These are phyloP conservation scores for Penicillium griseofulvum DNA, from an alignment of 2,329 filamentous ascomycete genomes.

Conservation along the genomic window DNA sequence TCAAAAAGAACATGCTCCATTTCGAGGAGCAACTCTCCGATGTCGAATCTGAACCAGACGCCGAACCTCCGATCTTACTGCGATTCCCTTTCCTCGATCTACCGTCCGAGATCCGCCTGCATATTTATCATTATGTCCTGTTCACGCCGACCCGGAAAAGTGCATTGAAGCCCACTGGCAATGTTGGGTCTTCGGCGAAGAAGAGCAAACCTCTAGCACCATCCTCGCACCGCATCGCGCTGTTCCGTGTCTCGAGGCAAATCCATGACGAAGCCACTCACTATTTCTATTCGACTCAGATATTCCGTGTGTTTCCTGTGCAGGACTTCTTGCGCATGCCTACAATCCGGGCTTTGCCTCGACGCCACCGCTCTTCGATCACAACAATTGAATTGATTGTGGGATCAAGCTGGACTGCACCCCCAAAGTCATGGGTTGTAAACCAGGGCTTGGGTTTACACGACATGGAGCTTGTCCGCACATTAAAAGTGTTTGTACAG, in stretches of 20 bases:
- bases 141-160: slow-evolving; percentile 34
- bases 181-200: slow-evolving; percentile 38
- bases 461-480: slow-evolving; percentile 48
- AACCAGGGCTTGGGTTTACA: slow-evolving; percentile 49
- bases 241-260: slow-evolving; percentile 43
- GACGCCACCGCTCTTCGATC: slow-evolving; percentile 52
- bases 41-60: slow-evolving; percentile 21
- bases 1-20: slow-evolving; percentile 18
- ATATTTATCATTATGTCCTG: slow-evolving; percentile 49
- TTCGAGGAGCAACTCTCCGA: slow-evolving; percentile 16
- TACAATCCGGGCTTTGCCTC: slow-evolving; percentile 50
- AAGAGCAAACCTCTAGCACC: slow-evolving; percentile 35
- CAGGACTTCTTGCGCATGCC: slow-evolving; percentile 49
- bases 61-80: slow-evolving; percentile 10
- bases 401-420: slow-evolving; percentile 58
- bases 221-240: slow-evolving; percentile 34
- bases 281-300: slow-evolving; percentile 52
- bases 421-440: slow-evolving; percentile 55
- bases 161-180: slow-evolving; percentile 28
- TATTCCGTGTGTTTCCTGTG: slow-evolving; percentile 54
- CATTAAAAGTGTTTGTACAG: slow-evolving; percentile 57
- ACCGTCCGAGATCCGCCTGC: slow-evolving; percentile 53
- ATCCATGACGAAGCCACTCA: slow-evolving; percentile 53
- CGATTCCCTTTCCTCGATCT: slow-evolving; percentile 54
- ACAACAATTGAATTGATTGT: slow-evolving; percentile 56